Base-by-base conservation (phyloP, 345 rosid species). In the Dimocarpus longan region DNA sequence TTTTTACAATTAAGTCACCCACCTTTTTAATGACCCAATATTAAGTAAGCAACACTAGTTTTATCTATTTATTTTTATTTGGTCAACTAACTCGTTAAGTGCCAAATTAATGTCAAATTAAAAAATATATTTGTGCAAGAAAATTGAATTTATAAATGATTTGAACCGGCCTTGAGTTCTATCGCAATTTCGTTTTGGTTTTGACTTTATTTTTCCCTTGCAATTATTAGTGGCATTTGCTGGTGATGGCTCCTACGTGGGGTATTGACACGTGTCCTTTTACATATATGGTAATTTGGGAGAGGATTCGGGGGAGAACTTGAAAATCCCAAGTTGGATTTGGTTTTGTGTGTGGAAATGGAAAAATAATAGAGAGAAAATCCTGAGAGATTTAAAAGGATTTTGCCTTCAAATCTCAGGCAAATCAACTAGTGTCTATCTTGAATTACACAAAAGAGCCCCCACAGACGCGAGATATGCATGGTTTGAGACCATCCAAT, bases 391-490 rank as follows among this genome's bases (percentile, higher is more conserved):
- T 46, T 46, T 46, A 11, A 46, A 11, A 7, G 52, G 52, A 46
- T 76, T 79, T n/a, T 80, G 18, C 48, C 87, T 88, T 84, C 44
- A 56, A 42, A 87, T 87, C 86, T 18, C 80, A 56, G 82, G 76
- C 68, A 77, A 16, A 84, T 81, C 86, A 68, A 66, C 62, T 26
- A 18, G 37, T 42, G 76, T 78, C 82, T 66, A 73, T 65, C 81
- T 84, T 60, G 85, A 80, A 56, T 57, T 24, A n/a, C 80, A 71
- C 80, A 78, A 56, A 56, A 75, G 28, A 32, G 37, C 37, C 28
- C 87, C 87, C 81, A 32, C 66, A 66, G 57, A 32, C 39, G 11
- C 82, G 84, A 82, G 91, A 82, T 86, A 6, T 86, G 89, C 82
- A 76, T 77, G 64, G 74, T 74, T 60, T 66, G 1, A 21, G 3